Percentiles rank a stretch among this genome's conserved stretches.
Conservation (phyloP, 2,329 filamentous ascomycete species). For the Gaeumannomyces tritici region DNA sequence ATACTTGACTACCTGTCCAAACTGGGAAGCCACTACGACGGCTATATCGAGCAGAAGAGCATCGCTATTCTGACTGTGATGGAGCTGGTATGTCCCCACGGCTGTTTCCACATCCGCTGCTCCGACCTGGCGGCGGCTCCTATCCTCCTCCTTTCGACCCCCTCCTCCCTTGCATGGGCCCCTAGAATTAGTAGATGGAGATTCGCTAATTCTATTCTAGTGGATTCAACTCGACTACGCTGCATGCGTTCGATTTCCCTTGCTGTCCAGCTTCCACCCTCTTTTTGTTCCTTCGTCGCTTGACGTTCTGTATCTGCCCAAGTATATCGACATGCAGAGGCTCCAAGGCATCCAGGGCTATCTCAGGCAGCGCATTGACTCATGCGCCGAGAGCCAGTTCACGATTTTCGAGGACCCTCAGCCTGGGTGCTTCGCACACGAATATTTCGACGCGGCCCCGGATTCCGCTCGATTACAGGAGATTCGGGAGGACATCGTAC, state of each 20-base stretch:
- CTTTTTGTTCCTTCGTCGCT: conserved; percentile 38
- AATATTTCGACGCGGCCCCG: conserved; percentile 29
- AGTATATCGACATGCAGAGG: conserved; percentile 34
- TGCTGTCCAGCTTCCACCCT: conserved; percentile 42
- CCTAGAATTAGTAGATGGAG: not conserved
- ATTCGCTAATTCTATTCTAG: not conserved
- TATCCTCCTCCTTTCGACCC: not conserved
- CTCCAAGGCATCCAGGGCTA: conserved; percentile 40
- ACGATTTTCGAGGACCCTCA: conserved; percentile 38
- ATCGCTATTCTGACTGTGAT: conserved; percentile 42
- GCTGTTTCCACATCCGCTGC: too few relatives aligned
- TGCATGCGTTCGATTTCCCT: conserved; percentile 29
- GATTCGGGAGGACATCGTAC: not conserved
- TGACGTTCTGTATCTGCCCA: conserved; percentile 43
- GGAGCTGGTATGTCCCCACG: conserved; percentile 24
- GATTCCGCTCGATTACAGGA: conserved; percentile 6
- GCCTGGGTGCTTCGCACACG: conserved; percentile 32
- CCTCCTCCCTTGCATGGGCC: too few relatives aligned
- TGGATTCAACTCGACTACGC: conserved; percentile 47
- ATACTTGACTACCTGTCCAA: conserved; percentile 24
- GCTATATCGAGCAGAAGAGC: conserved; percentile 39
- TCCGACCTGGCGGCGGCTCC: too few relatives aligned
- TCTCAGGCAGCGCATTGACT: conserved; percentile 25
- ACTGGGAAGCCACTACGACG: conserved; percentile 26
- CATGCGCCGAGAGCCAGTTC: conserved; percentile 10